Base-by-base conservation (phyloP, 2,329 filamentous ascomycete genomes). In the Sarocladiaceae sp. region DNA sequence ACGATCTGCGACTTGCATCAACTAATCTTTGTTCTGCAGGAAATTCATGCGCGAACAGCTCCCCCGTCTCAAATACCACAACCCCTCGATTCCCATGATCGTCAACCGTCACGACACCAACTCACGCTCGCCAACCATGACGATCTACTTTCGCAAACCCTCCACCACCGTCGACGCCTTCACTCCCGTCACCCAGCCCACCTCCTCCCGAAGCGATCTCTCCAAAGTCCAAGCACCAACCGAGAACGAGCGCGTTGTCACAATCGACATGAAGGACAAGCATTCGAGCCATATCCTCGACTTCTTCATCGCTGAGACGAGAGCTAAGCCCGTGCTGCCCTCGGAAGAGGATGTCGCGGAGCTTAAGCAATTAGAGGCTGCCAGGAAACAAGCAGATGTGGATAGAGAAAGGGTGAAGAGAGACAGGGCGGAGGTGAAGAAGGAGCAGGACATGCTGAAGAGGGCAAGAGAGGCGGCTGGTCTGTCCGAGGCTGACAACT, bases 61-160 rank as follows among this genome's bases (percentile, higher is more conserved):
- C 46, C 89, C 90, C 20, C 83, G 90, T 53, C 77, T 99, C 59
- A 97, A 99, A 78, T 99, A 86, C 74, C 87, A 96, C 78, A 99
- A 99, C 68, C 94, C 94, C 1, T 73, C 83, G 12, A 70, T 97
- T 42, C 83, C 87, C 39, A 95, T 97, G 80, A 84, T 88, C 54
- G 82, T 96, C 61, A 86, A 87, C 68, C 87, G 88, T 54, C 84
- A 80, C 57, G 62, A 67, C 33, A 71, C 84, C 40, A 76, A 83
- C 59, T 67, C 73, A 4, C 74, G 74, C 20, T 73, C 79, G 6
- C 81, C 87, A 13, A 76, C 73, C 44, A 75, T 91, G 71, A 83
- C 80, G 55, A 74, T 92, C 60, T 86, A 86, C 71, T 80, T 86
- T 60, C 75, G 75, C 61, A 72, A 71, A 54, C 55, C 62, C 31